Percentiles rank a stretch among this genome's conserved stretches.
These are phyloP conservation scores for Aethionema arabicum DNA, from an alignment of 345 rosid genomes.

Conservation along the genomic window DNA sequence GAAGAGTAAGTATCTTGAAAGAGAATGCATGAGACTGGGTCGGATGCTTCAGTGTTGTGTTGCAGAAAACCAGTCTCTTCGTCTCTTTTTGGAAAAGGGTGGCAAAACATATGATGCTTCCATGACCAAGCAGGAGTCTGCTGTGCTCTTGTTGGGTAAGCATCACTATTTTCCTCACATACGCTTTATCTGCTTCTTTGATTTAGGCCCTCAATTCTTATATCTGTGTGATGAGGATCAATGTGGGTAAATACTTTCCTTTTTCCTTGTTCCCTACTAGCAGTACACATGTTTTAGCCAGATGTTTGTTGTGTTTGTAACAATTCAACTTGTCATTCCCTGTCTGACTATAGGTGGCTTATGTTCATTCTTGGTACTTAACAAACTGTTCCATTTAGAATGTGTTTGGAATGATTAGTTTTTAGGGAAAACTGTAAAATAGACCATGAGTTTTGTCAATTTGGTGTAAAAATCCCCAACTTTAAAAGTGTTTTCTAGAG, in stretches of 20 bases:
- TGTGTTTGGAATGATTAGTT: too few relatives aligned
- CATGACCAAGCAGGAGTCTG: constrained; percentile 98
- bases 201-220: background rate
- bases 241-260: background rate
- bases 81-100: constrained; percentile 51
- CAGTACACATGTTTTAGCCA: background rate
- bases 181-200: background rate
- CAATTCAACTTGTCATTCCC: too few relatives aligned
- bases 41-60: constrained; percentile 65
- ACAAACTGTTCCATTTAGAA: too few relatives aligned
- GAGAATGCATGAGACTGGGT: constrained; percentile 79
- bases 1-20: constrained; percentile 77
- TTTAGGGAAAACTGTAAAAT: too few relatives aligned
- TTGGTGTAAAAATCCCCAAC: too few relatives aligned
- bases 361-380: too few relatives aligned
- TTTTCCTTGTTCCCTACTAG: background rate
- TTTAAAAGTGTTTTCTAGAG: too few relatives aligned
- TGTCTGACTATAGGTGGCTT: too few relatives aligned
- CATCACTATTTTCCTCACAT: constrained; percentile 8
- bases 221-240: background rate
- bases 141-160: constrained; percentile 97
- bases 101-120: constrained; percentile 53
- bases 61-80: constrained; percentile 83
- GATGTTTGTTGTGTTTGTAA: too few relatives aligned
- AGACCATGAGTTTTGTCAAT: too few relatives aligned